A percentile compares a stretch with the other conserved stretches of the same genome.
Conservation (phyloP, 208 protist genomes). For the Leptomonas seymouri region DNA sequence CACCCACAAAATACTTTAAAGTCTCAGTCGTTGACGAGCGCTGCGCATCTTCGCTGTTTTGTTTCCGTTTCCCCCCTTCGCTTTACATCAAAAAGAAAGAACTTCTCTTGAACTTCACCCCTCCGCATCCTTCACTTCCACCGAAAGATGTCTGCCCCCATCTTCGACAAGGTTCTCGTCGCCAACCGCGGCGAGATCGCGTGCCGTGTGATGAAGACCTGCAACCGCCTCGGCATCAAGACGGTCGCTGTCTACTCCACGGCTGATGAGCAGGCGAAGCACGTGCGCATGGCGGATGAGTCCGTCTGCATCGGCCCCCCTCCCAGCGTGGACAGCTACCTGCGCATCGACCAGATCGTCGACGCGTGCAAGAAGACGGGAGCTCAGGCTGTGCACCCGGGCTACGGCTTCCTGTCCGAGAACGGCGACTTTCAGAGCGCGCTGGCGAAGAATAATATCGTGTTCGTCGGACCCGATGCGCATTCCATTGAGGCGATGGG, state of each 20-base stretch:
- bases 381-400: conserved; percentile 96
- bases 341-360: conserved; percentile 92
- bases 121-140: background rate
- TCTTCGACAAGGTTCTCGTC: conserved; percentile 95
- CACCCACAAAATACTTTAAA: background rate
- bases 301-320: conserved; percentile 67
- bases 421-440: conserved; percentile 91
- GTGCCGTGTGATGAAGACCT: conserved; percentile 95
- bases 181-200: conserved; percentile 99
- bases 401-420: conserved; percentile 98
- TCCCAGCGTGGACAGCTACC: conserved; percentile 82
- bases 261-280: conserved; percentile 91
- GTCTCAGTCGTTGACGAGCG: too few relatives aligned
- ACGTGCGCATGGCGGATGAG: conserved; percentile 92
- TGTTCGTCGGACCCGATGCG: conserved; percentile 95
- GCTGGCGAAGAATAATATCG: conserved; percentile 73
- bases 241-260: conserved; percentile 97
- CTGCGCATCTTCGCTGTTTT: too few relatives aligned
- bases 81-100: conserved; percentile 7
- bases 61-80: background rate
- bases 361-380: conserved; percentile 86
- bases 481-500: conserved; percentile 95
- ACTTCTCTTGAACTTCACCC: background rate
- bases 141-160: conserved; percentile 13
- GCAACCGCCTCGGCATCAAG: conserved; percentile 90